Evolutionary conservation across 2,329 filamentous ascomycete species (phyloP).

Genomic region (Scortechinia acanthostroma): DNA sequence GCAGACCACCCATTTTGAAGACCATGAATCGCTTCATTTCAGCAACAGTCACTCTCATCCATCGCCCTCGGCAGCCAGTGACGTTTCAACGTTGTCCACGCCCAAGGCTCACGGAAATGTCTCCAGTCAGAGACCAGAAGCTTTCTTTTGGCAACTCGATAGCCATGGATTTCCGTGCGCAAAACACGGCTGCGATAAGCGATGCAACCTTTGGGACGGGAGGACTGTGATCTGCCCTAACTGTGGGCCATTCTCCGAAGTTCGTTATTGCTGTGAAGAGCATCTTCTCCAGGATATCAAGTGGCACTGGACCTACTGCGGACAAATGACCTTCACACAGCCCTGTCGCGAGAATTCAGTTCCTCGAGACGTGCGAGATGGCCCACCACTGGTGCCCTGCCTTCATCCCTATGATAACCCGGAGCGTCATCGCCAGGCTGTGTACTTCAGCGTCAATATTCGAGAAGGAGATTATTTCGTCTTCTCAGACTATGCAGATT

Average conservation of each 20-base stretch:
- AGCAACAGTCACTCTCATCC: neutral
- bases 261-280: conserved; percentile 25
- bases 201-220: conserved; percentile 18
- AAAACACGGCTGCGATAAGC: conserved; percentile 13
- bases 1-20: neutral
- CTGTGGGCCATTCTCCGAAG: conserved; percentile 24
- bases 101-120: neutral
- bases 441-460: conserved; percentile 15
- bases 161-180: conserved; percentile 34
- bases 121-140: conserved; percentile 8
- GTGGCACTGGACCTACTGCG: conserved; percentile 21
- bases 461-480: conserved; percentile 20
- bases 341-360: conserved; percentile 11
- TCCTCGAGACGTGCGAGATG: conserved; percentile 7
- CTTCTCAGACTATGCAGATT: conserved; percentile 17
- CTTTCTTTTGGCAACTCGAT: conserved; percentile 31
- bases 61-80: neutral
- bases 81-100: neutral
- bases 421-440: conserved; percentile 23
- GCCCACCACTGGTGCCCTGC: conserved; percentile 13
- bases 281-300: conserved; percentile 22
- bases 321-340: conserved; percentile 10
- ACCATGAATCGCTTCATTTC: neutral
- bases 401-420: conserved; percentile 16
- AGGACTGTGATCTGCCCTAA: conserved; percentile 22